Base-by-base conservation (phyloP, 129 eudicot species). In the Ambrosia artemisiifolia region DNA sequence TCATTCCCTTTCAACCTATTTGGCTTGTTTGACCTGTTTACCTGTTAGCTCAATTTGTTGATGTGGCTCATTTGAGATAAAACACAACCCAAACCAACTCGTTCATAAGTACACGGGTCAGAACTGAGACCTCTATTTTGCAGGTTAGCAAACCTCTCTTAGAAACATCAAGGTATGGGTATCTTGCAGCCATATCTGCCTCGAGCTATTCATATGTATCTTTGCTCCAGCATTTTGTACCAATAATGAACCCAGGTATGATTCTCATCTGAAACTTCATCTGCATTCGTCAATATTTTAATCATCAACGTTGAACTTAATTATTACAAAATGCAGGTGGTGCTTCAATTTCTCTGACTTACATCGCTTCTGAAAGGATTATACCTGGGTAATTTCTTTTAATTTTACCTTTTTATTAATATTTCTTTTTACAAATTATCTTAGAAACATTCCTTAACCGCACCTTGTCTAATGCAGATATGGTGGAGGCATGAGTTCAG, bases 401-500 rank as follows among this genome's bases (percentile, higher is more conserved):
- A 7, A 43, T 50, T 46, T 11, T 43, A 33, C 19, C 28, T 35
- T 11, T 53, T 35, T 74, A 16, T 51, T 11, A 0, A 3, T 5
- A 30, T 12, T 28, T 30, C 1, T 4, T 24, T 60, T 32, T 18
- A 32, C 65, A 32, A 60, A 0, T 2, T 6, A 60, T 32, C 43
- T 4, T 13, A 13, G 11, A 13, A 60, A 60, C 65, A 13, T 1
- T 32, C 65, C 59, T 60, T 33, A 28, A 63, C 18, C 14, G 46
- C 64, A 54, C 49, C 47, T 73, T 65, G 38, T 8, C 56, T 30
- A 33, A 16, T 80, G 46, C 82, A 87, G 98, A 66, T 93, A 93
- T 79, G 98, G 98, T 33, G 98, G 96, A 56, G 98, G 98, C 65
- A 93, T 93, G 98, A 93, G 98, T 81, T 93, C 98, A 24, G 98